These are phyloP conservation scores for Aegilops speltoides DNA, from an alignment of 176 grass and related monocot species.

Conservation along the genomic window DNA sequence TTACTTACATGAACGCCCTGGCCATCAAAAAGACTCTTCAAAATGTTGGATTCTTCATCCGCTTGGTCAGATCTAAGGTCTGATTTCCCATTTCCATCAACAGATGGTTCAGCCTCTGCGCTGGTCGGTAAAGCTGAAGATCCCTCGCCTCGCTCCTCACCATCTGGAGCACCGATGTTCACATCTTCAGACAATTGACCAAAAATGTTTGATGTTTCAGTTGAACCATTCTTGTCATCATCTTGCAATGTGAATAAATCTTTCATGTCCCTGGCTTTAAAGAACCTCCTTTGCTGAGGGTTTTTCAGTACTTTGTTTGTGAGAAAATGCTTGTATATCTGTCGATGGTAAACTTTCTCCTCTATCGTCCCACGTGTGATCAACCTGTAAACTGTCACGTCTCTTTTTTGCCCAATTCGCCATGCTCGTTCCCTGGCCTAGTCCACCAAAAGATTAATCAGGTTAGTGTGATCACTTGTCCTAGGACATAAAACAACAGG, in stretches of 20 bases:
- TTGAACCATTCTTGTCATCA: constrained; percentile 29
- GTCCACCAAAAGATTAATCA: constrained; percentile 30
- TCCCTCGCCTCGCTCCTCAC: constrained; percentile 14
- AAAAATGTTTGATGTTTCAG: constrained; percentile 93
- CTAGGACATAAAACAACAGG: neutral
- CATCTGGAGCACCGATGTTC: constrained; percentile 48
- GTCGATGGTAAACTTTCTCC: constrained; percentile 92
- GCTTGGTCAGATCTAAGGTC: constrained; percentile 34
- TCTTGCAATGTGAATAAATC: constrained; percentile 76
- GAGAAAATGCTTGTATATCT: constrained; percentile 96
- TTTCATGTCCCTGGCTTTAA: constrained; percentile 95
- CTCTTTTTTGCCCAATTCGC: constrained; percentile 85
- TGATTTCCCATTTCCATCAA: constrained; percentile 30
- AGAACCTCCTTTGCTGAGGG: constrained; percentile 86
- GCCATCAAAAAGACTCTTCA: constrained; percentile 73
- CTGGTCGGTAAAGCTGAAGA: constrained; percentile 21
- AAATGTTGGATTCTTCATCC: constrained; percentile 66
- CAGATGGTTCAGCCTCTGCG: constrained; percentile 20
- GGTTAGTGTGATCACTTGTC: neutral
- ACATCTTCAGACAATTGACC: constrained; percentile 67
- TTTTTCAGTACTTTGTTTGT: constrained; percentile 94
- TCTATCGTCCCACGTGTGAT: constrained; percentile 95
- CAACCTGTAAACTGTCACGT: constrained; percentile 85
- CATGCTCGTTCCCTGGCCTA: constrained; percentile 97
- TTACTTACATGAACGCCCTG: constrained; percentile 89